These are phyloP conservation scores for Tuber calosporum DNA, from an alignment of 495 filamentous ascomycete species.

Conservation along the genomic window DNA sequence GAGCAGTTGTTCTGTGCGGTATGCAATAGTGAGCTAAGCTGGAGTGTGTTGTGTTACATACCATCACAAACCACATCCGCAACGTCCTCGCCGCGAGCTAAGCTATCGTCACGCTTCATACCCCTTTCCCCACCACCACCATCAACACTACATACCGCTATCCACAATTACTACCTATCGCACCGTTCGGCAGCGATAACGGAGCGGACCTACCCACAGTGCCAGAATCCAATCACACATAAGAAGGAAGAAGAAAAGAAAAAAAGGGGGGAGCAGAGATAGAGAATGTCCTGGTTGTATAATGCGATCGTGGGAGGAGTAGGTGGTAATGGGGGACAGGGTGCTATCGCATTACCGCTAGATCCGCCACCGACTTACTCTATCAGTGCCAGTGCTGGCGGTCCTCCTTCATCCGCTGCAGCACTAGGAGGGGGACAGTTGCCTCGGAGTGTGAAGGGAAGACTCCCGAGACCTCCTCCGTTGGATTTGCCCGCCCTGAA, in stretches of 20 bases:
- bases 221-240: not conserved
- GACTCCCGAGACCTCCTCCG: constrained; percentile 47
- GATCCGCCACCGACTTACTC: constrained; percentile 5
- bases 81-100: not conserved
- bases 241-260: not conserved
- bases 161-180: not conserved
- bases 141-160: not conserved
- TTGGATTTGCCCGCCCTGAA: constrained; percentile 71
- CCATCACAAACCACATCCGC: not conserved
- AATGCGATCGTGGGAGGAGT: not conserved
- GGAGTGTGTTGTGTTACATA: too few relatives aligned
- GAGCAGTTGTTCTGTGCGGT: not conserved
- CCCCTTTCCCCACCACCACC: not conserved
- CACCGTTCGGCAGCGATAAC: not conserved
- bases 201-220: not conserved
- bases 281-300: constrained; percentile 1
- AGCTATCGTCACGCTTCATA: not conserved
- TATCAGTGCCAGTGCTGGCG: not conserved
- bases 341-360: constrained; percentile 2
- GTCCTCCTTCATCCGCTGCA: constrained; percentile 41
- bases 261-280: not conserved
- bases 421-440: not conserved
- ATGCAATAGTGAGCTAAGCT: not conserved
- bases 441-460: not conserved
- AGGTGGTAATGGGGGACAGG: not conserved